Percentiles rank a stretch among this genome's conserved stretches.
Conservation (phyloP, 2,329 filamentous ascomycete genomes). For the Clarireedia paspali region DNA sequence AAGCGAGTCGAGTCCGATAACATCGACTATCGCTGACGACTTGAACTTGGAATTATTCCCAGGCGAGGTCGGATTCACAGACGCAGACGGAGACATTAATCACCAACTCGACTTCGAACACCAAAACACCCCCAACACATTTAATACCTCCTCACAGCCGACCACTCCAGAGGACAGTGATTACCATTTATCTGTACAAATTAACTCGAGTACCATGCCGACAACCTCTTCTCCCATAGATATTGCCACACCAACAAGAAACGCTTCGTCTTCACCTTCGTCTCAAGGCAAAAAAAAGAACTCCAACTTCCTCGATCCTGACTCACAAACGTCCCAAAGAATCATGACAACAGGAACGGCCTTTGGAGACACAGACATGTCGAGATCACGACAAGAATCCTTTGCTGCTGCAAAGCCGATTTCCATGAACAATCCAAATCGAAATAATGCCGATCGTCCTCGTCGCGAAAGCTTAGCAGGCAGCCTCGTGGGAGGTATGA, state of each 20-base stretch:
- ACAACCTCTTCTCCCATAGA: constrained; percentile 28
- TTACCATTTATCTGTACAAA: not conserved
- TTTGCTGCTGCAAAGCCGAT: constrained; percentile 61
- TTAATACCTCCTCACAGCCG: constrained; percentile 8
- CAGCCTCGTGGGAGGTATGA: constrained; percentile 74
- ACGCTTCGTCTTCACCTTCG: constrained; percentile 30
- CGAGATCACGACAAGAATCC: constrained; percentile 50
- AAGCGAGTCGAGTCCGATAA: constrained; percentile 3
- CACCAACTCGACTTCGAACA: not conserved
- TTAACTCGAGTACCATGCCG: constrained; percentile 21
- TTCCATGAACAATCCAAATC: constrained; percentile 56
- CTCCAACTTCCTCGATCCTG: constrained; percentile 22
- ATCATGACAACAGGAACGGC: constrained; percentile 45
- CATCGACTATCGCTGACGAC: not conserved
- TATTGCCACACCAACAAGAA: constrained; percentile 28
- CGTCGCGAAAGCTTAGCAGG: constrained; percentile 56
- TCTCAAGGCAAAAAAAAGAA: constrained; percentile 28
- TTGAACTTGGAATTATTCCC: not conserved
- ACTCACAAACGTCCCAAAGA: constrained; percentile 36
- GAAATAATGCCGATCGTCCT: constrained; percentile 48
- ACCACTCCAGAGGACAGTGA: constrained; percentile 7
- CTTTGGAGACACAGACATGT: constrained; percentile 45
- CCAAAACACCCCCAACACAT: not conserved
- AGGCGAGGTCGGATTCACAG: not conserved
- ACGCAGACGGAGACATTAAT: not conserved